These are phyloP conservation scores for Malassezia pachydermatis DNA, from an alignment of 1,284 basidiomycete species.

Conservation along the genomic window DNA sequence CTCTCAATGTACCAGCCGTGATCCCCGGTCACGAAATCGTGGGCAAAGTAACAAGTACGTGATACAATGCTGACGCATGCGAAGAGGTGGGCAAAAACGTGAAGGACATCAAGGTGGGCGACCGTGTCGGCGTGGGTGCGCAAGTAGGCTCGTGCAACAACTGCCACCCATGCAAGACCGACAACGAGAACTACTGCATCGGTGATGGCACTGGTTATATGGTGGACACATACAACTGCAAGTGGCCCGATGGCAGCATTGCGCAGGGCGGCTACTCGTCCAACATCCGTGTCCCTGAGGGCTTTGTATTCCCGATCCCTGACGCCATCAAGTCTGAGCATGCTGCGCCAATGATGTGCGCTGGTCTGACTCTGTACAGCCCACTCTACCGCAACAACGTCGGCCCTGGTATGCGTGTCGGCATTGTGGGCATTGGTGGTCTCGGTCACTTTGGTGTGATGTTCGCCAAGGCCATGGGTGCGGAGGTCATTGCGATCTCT, in stretches of 20 bases:
- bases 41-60: slow-evolving; percentile 52
- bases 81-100: slow-evolving; percentile 51
- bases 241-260: slow-evolving; percentile 54
- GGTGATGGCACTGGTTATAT: slow-evolving; percentile 39
- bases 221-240: slow-evolving; percentile 49
- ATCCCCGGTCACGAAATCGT: slow-evolving; percentile 57
- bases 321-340: slow-evolving; percentile 55
- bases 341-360: slow-evolving; percentile 55
- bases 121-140: slow-evolving; percentile 60
- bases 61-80: neutral
- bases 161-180: slow-evolving; percentile 51
- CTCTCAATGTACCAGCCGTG: slow-evolving; percentile 41
- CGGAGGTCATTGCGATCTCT: slow-evolving; percentile 61
- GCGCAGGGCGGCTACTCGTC: slow-evolving; percentile 59
- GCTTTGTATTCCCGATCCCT: slow-evolving; percentile 64
- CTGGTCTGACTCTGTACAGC: slow-evolving; percentile 60
- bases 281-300: slow-evolving; percentile 59
- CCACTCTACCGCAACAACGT: slow-evolving; percentile 58
- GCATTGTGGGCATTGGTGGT: slow-evolving; percentile 54
- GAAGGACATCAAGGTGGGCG: slow-evolving; percentile 56
- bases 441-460: slow-evolving; percentile 52
- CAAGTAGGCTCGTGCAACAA: slow-evolving; percentile 55
- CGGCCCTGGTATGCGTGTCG: slow-evolving; percentile 60
- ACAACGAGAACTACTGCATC: slow-evolving; percentile 37
- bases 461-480: slow-evolving; percentile 57